phyloP scores from a whole-genome alignment of 2,329 filamentous ascomycete species.

The Trichoderma asperellum region DNA sequence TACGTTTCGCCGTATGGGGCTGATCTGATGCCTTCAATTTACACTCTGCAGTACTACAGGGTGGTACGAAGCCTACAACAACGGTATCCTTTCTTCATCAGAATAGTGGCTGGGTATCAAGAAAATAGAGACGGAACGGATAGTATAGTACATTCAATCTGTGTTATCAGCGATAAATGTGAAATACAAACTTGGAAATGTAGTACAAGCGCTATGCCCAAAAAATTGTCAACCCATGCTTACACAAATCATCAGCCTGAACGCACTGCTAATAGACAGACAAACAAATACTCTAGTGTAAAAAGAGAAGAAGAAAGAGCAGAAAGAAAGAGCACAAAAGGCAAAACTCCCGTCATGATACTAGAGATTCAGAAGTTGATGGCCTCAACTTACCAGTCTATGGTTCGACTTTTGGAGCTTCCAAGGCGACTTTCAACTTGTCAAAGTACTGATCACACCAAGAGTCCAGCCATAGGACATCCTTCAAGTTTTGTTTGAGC shows the following conservation, averaged over 20 bases:
- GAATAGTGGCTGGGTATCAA: not conserved
- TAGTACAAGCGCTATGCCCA: not conserved
- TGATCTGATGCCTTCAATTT: slow-evolving; percentile 29
- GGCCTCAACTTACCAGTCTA: not conserved
- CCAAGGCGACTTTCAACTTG: not conserved
- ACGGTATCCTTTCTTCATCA: not conserved
- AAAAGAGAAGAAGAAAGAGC: not conserved
- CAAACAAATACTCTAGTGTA: not conserved
- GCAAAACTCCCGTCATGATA: not conserved
- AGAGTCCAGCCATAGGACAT: slow-evolving; percentile 9
- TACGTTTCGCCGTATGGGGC: not conserved
- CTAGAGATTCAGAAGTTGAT: not conserved
- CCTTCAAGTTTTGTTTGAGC: not conserved
- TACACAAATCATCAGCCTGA: not conserved
- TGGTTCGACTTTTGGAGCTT: not conserved
- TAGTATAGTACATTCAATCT: not conserved
- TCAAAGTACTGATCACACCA: slow-evolving; percentile 7
- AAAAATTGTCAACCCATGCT: not conserved
- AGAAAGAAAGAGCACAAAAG: not conserved
- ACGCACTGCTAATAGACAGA: not conserved
- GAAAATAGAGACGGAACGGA: not conserved
- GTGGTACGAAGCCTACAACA: slow-evolving; percentile 26
- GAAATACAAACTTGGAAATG: not conserved
- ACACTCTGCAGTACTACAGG: slow-evolving; percentile 14
- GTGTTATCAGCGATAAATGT: not conserved